Evolutionary conservation across 1,139 yeast genomes (phyloP), one percentile per base, ranked within the genome.

Genomic region (Taphrina wiesneri): DNA sequence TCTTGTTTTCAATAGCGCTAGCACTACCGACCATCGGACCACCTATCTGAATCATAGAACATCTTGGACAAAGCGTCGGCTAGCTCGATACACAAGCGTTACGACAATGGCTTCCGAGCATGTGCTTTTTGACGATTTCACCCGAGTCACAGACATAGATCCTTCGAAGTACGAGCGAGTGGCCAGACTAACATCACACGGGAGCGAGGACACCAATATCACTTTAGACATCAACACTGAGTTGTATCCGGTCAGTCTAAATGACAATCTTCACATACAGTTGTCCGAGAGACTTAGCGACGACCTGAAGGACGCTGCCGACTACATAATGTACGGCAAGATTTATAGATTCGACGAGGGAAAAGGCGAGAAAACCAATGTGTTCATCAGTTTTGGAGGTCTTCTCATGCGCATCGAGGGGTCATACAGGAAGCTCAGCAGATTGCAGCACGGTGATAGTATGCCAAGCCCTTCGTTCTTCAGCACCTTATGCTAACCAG

Each of bases 251-350:
- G 90, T 93, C 56, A 80, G 83, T 70, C 80, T 82, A 69, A 86
- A 87, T 70, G 96, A 90, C 74, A 86, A 93, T 36, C 81, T 93
- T 72, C 90, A 98, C n/a, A 83, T 95, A 69, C 89, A 96, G 56
- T 80, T 93, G 70, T 96, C 97, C 4, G 86, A 92, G 30, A 81
- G 91, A 1, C 80, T 92, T 69, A 79, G 83, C 7, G 72, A 83
- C 36, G 86, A 84, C 54, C 82, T 93, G 74, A 97, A 97, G 69
- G 98, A 93, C 75, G 98, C 93, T 75, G 93, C 91, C 78, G 99
- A 95, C 76, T 95, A 95, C 74, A 98, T 93, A 72, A 93, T 93
- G 98, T 87, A 92, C 77, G 99, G 99, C 68, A 92, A 97, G 17
- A 96, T 95, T 59, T 95, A 95, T 81, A 91, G 93, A 77, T 93